Conservation (phyloP, 805 yeast genomes). For the Barnettozyma wickerhamii region DNA sequence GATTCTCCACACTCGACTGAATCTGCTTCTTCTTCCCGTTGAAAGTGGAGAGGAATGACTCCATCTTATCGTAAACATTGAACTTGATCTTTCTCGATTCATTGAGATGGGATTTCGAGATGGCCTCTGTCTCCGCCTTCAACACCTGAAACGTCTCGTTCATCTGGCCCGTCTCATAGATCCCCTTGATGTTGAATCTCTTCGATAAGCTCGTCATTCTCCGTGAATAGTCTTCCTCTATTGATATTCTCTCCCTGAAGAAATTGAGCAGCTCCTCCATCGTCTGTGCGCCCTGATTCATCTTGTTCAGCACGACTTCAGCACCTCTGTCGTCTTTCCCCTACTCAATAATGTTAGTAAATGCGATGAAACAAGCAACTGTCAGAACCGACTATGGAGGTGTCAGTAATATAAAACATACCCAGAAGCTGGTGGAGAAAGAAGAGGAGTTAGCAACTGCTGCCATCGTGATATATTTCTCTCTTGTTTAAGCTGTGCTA, state of each 20-base stretch:
- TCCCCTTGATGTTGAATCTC: conserved; percentile 41
- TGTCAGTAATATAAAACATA: too few relatives aligned
- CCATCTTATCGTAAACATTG: conserved; percentile 49
- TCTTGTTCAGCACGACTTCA: conserved; percentile 46
- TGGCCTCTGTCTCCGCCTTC: conserved; percentile 51
- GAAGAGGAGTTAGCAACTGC: conserved; percentile 22
- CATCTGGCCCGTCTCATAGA: conserved; percentile 55
- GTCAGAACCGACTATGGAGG: too few relatives aligned
- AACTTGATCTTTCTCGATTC: conserved; percentile 46
- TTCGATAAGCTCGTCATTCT: conserved; percentile 48
- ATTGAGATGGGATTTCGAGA: conserved; percentile 52
- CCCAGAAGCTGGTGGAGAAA: conserved; percentile 49
- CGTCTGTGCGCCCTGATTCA: conserved; percentile 57
- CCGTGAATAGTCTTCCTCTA: conserved; percentile 72
- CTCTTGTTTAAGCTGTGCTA: too few relatives aligned
- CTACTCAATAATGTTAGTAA: conserved; percentile 29
- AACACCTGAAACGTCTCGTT: conserved; percentile 57
- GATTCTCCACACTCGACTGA: conserved; percentile 52
- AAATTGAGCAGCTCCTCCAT: conserved; percentile 44
- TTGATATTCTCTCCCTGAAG: conserved; percentile 50
- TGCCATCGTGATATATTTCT: too few relatives aligned
- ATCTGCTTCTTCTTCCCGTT: conserved; percentile 51
- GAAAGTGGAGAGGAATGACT: conserved; percentile 46
- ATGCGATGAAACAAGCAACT: too few relatives aligned
- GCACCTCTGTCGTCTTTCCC: conserved; percentile 60